phyloP scores from a whole-genome alignment of 257 asterid species.

The Solanum bulbocastanum region DNA sequence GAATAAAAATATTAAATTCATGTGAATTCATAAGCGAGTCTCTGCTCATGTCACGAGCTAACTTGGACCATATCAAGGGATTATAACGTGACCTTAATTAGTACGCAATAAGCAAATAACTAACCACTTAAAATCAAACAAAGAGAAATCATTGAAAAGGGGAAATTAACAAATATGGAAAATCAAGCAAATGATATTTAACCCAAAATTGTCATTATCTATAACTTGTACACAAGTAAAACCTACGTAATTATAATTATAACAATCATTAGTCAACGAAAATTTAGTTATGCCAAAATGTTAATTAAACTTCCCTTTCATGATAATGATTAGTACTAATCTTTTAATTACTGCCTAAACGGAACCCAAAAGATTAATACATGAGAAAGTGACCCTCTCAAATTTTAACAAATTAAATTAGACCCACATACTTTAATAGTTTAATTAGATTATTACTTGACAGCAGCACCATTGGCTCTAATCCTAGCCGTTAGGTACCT shows the following conservation, averaged over 20 bases:
- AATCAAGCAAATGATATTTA: neutral
- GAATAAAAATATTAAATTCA: neutral
- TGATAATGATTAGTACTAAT: neutral
- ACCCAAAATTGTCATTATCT: neutral
- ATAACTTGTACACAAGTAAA: neutral
- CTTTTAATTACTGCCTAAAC: neutral
- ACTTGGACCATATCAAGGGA: neutral
- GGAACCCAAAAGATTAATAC: neutral
- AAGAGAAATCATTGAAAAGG: neutral
- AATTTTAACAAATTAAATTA: neutral
- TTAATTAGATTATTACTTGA: neutral
- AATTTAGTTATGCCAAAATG: neutral
- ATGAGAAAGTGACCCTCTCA: neutral
- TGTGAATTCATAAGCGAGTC: neutral
- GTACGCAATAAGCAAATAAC: neutral
- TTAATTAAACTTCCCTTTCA: neutral
- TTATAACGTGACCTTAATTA: neutral
- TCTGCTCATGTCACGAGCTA: neutral
- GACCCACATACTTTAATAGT: neutral
- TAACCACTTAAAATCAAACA: neutral
- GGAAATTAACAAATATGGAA: neutral
- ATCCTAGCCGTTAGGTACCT: neutral
- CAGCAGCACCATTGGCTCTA: neutral
- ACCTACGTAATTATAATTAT: neutral
- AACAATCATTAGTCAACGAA: neutral